phyloP scores from a whole-genome alignment of 2,329 filamentous ascomycete species.

The Epichloe glyceriae region DNA sequence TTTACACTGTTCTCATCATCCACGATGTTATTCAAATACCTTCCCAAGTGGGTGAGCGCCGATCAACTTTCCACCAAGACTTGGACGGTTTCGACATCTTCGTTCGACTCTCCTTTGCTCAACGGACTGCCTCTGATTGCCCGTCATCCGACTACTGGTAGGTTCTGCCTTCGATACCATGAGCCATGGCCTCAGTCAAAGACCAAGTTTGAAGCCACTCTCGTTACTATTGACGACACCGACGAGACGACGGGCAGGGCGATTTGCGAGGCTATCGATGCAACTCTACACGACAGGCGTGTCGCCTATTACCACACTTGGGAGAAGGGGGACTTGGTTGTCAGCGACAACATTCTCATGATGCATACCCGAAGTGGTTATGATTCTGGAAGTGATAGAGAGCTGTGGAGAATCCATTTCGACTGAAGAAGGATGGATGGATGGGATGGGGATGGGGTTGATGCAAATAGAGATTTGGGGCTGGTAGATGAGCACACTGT shows the following conservation, averaged over 20 bases:
- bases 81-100: conserved; percentile 35
- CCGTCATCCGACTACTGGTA: conserved; percentile 29
- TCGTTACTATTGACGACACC: conserved; percentile 28
- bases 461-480: too few relatives aligned
- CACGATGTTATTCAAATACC: conserved; percentile 24
- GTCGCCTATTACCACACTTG: conserved; percentile 37
- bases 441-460: too few relatives aligned
- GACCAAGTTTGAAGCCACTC: conserved; percentile 35
- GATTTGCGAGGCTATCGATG: conserved; percentile 27
- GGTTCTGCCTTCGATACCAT: conserved; percentile 39
- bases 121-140: conserved; percentile 30
- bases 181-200: conserved; percentile 40
- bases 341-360: conserved; percentile 37
- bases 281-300: conserved; percentile 34
- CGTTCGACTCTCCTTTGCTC: conserved; percentile 32
- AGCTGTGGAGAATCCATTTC: conserved; percentile 39
- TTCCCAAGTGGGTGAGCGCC: conserved; percentile 23
- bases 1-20: conserved; percentile 27
- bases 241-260: conserved; percentile 17
- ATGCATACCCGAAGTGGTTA: conserved; percentile 38
- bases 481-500: too few relatives aligned
- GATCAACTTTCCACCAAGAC: conserved; percentile 26
- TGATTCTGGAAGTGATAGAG: conserved; percentile 27
- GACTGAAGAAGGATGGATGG: conserved; percentile 17
- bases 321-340: conserved; percentile 40